Evolutionary conservation across 2,329 filamentous ascomycete genomes (phyloP), one percentile per base, ranked within the genome.

Genomic region (Talaromyces sp.): DNA sequence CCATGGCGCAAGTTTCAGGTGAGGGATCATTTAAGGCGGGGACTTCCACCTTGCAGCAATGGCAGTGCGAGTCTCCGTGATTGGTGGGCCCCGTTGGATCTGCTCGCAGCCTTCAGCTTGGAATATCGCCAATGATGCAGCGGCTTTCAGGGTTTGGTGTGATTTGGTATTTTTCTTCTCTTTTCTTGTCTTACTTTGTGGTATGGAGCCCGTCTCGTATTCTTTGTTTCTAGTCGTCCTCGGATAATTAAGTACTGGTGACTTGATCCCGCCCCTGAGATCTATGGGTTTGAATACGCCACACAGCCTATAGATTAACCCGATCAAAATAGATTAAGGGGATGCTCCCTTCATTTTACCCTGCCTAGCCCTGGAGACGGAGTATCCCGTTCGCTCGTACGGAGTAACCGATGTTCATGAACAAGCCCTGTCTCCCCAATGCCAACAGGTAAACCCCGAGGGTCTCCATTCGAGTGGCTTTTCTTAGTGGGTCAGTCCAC

Each of bases 1-100:
- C 27, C 14, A 16, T 53, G 5, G n/a, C 45, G 41, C 43, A 55
- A 55, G 57, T 60, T 55, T 57, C 57, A 57, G 46, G 51, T 43
- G 46, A 52, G 46, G 54, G 46, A 50, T 53, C 46, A 47, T 14
- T 42, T 29, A 24, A 29, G 37, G 46, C 9, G 22, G 46, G 29
- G n/a, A 48, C 32, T 6, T 24, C 19, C 27, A 35, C 32, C 47
- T 49, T 49, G 30, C 46, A 42, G 22, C 11, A n/a, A 16, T 27
- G 36, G 14, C 13, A 16, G 17, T 22, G 29, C 13, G 35, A n/a
- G 8, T 4, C 14, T 16, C 11, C 13, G 4, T 46, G 43, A 46
- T 46, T 46, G 43, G 43, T 46, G 43, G 33, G 5, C 9, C 6
- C 6, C 19, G 19, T 20, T 49, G 41, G 36, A 51, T 54, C 52